phyloP scores from a whole-genome alignment of 73 alveolate species.

The Uronychia setigera region DNA sequence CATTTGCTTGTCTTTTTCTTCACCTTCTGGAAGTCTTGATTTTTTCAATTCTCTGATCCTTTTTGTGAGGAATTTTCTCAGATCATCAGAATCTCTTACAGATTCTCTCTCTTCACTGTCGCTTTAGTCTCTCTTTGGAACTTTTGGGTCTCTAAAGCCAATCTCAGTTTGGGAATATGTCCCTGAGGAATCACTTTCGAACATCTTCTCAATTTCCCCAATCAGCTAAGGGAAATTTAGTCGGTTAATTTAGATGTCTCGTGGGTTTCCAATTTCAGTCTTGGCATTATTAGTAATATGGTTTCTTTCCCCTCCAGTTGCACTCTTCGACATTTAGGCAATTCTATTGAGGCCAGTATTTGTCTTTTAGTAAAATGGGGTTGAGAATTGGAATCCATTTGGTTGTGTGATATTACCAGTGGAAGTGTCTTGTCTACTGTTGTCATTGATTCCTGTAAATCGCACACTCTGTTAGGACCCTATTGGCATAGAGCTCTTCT shows the following conservation, averaged over 20 bases:
- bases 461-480: no score
- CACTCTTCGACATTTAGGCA: no score
- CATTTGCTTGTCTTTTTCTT: constrained; percentile 15
- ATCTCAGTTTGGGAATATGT: not conserved
- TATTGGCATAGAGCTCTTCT: no score
- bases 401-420: no score
- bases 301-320: no score
- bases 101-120: constrained; percentile 5
- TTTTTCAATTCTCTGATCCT: constrained; percentile 15
- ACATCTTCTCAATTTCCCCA: constrained; percentile 1
- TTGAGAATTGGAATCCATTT: no score
- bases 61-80: constrained; percentile 28
- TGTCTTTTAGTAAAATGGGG: no score
- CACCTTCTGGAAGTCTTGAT: no score
- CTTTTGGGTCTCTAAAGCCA: not conserved
- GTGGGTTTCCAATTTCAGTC: not conserved
- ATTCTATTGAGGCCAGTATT: no score
- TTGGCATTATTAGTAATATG: no score
- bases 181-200: constrained; percentile 1
- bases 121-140: not conserved
- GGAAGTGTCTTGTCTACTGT: no score
- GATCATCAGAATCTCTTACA: constrained; percentile 11
- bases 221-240: not conserved
- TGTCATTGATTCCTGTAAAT: no score
- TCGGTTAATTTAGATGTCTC: not conserved